Percentiles rank a stretch among this genome's conserved stretches.
Evolutionary conservation across 148 eudicot species (phyloP).

Genomic region (Camellia lanceoleosa): DNA sequence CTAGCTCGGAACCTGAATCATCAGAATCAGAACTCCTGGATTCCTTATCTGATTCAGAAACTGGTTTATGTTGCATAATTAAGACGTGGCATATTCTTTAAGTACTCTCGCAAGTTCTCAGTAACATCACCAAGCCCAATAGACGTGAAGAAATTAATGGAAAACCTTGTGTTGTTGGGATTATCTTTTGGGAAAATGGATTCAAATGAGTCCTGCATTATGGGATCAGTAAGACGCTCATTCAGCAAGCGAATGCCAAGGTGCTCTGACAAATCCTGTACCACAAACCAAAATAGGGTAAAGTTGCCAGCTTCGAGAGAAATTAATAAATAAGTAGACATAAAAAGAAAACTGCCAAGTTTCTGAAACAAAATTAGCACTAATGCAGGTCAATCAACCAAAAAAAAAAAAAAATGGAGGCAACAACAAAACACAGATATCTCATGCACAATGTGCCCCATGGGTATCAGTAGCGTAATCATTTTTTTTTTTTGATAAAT

Average conservation of each 20-base stretch:
- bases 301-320: not conserved
- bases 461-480: too few species aligned
- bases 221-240: conserved; percentile 69
- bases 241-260: conserved; percentile 76
- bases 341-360: too few species aligned
- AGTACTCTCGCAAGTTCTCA: conserved; percentile 75
- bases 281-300: conserved; percentile 7
- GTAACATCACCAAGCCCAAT: conserved; percentile 92
- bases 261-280: conserved; percentile 84
- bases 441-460: too few species aligned
- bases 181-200: conserved; percentile 80
- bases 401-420: too few species aligned
- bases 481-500: too few species aligned
- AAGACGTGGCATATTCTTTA: conserved; percentile 85
- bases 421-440: too few species aligned
- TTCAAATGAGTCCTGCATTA: conserved; percentile 73
- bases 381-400: too few species aligned
- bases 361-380: too few species aligned
- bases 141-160: conserved; percentile 85
- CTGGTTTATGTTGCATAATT: conserved; percentile 82
- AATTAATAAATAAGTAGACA: too few species aligned
- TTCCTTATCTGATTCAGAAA: conserved; percentile 49
- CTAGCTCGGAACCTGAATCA: conserved; percentile 22
- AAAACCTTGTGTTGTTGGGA: conserved; percentile 72
- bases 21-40: conserved; percentile 33